Evolutionary conservation across 345 rosid species (phyloP).

Genomic region (Euphorbia tirucalli): DNA sequence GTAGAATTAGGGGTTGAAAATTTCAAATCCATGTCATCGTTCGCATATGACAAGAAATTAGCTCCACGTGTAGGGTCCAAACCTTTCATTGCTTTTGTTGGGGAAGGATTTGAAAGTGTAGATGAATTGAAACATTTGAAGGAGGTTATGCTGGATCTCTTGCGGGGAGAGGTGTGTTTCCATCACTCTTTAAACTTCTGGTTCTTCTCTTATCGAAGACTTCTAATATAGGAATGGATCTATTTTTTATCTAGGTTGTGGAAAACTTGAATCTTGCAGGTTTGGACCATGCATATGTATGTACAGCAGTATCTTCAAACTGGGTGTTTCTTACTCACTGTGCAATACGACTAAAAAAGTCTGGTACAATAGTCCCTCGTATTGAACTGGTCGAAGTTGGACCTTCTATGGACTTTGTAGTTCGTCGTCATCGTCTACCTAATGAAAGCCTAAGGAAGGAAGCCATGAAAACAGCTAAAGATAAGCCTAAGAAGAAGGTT

Average conservation of each 20-base stretch:
- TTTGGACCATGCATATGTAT: slow-evolving; percentile 72
- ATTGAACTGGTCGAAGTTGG: slow-evolving; percentile 92
- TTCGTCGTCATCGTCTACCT: slow-evolving; percentile 92
- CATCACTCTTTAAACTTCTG: background rate
- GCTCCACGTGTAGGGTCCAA: slow-evolving; percentile 77
- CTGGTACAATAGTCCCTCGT: slow-evolving; percentile 84
- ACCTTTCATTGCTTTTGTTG: slow-evolving; percentile 75
- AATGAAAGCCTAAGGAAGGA: slow-evolving; percentile 69
- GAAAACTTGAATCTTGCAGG: slow-evolving; percentile 87
- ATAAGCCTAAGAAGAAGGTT: slow-evolving; percentile 89
- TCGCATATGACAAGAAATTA: slow-evolving; percentile 67
- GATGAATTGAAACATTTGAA: slow-evolving; percentile 82
- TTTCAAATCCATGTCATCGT: slow-evolving; percentile 61
- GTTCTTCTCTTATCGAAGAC: background rate
- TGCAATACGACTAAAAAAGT: slow-evolving; percentile 77
- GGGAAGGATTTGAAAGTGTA: slow-evolving; percentile 81
- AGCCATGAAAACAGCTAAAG: slow-evolving; percentile 75
- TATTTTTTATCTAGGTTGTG: slow-evolving; percentile 57
- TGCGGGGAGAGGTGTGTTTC: slow-evolving; percentile 73
- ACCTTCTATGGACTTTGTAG: slow-evolving; percentile 91
- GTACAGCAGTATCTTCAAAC: slow-evolving; percentile 72
- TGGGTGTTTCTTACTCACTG: slow-evolving; percentile 75
- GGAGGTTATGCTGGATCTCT: slow-evolving; percentile 78
- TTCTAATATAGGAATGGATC: slow-evolving; percentile 7
- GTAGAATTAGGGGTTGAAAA: slow-evolving; percentile 94